Evolutionary conservation across 2,329 filamentous ascomycete species (phyloP), one percentile per base, ranked within the genome.

Genomic region (Phialophora verrucosa): DNA sequence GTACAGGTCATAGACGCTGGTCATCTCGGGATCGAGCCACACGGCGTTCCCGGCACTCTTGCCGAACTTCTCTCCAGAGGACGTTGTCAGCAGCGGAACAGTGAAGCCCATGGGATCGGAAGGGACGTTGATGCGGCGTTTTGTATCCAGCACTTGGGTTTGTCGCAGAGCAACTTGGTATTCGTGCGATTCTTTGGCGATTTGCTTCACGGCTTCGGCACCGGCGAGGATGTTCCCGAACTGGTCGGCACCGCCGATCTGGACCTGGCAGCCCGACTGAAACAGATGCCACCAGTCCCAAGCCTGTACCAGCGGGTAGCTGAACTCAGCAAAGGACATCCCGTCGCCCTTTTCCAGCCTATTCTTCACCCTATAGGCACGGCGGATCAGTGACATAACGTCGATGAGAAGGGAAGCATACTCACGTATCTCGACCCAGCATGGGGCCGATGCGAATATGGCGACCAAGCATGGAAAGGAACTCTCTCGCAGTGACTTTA

Each of bases 281-380:
- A 91, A 96, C 80, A 98, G 85, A 72, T 91, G 85, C 91, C 92
- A 98, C 87, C 93, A 99, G 77, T 99, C 95, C 90, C 93, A 98
- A 25, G 90, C 93, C 77, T 99, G 95, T 73, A 98, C 87, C 17
- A 99, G 80, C 0, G 96, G 95, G 75, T 99, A 99, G 50, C 88
- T 86, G 78, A 99, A 97, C 76, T 99, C 95, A 42, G 92, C 90
- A 73, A 96, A 91, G 0, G 93, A 96, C 90, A 99, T 94, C 73
- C 95, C 96, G 70, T 95, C 91, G 44, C 92, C 92, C 61, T 88
- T 88, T n/a, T 86, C 85, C 83, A 98, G 85, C 75, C 93, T 92
- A 64, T 88, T 89, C 78, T 92, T 95, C 62, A 96, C 93, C 38
- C 87, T 69, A 50, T 31, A 38, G 29, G n/a, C 20, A 17, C 14